Evolutionary conservation across 192 early-diverging fungal genomes (phyloP).

Genomic region (Chytriomyces confervae): DNA sequence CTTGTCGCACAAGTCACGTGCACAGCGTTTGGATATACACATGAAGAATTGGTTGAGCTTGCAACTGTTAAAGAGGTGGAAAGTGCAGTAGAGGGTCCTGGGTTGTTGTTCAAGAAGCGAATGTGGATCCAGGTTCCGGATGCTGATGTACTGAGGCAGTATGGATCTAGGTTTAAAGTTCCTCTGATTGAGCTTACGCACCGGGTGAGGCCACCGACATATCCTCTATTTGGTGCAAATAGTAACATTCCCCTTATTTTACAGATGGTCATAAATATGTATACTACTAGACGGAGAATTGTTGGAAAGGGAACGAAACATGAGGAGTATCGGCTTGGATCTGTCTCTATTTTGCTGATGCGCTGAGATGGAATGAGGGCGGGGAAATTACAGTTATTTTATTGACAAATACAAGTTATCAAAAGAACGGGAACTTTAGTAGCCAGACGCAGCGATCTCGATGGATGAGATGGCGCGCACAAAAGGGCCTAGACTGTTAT

Average conservation of each 20-base stretch:
- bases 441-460: too few species aligned
- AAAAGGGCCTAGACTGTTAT: too few species aligned
- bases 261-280: not conserved
- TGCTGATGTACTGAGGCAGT: constrained; percentile 2
- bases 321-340: not conserved
- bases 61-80: not conserved
- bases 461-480: too few species aligned
- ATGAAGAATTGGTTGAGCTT: constrained; percentile 8
- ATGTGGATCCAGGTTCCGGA: constrained; percentile 27
- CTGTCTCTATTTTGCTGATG: not conserved
- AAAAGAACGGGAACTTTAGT: too few species aligned
- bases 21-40: not conserved
- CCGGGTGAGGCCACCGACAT: not conserved
- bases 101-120: constrained; percentile 21
- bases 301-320: not conserved
- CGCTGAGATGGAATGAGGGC: not conserved
- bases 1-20: constrained; percentile 1
- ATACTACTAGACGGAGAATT: not conserved
- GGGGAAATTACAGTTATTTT: too few species aligned
- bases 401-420: too few species aligned
- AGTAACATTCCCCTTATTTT: too few species aligned
- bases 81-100: not conserved
- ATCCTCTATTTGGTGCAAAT: too few species aligned
- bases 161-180: constrained; percentile 8
- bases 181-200: not conserved